phyloP scores from a whole-genome alignment of 345 rosid species.

The Bruguiera gymnorhiza region DNA sequence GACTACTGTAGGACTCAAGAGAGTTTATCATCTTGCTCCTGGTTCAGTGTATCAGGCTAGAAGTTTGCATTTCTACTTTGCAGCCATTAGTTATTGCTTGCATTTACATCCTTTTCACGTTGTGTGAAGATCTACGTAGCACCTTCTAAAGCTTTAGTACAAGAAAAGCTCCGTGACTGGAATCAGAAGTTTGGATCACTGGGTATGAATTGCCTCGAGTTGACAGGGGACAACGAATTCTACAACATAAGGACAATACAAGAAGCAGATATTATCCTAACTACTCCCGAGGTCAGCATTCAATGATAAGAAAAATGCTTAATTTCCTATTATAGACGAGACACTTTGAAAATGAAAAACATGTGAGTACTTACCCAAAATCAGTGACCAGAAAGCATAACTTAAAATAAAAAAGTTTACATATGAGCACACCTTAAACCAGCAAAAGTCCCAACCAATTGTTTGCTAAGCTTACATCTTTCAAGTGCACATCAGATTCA shows the following conservation, averaged over 20 bases:
- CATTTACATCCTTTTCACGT: conserved; percentile 23
- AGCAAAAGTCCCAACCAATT: no score
- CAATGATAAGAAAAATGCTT: neutral
- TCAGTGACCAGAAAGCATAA: neutral
- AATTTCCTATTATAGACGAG: neutral
- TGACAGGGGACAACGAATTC: conserved; percentile 85
- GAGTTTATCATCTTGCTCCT: neutral
- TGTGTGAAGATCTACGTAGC: conserved; percentile 72
- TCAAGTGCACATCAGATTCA: no score
- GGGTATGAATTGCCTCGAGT: conserved; percentile 83
- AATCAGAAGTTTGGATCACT: conserved; percentile 72
- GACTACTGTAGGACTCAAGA: neutral
- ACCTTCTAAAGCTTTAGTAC: conserved; percentile 95
- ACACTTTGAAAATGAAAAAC: neutral
- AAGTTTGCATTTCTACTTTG: neutral
- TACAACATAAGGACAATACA: conserved; percentile 68
- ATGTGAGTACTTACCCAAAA: neutral
- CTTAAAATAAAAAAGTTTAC: no score
- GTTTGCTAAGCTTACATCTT: neutral
- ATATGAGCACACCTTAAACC: neutral
- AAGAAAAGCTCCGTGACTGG: conserved; percentile 94
- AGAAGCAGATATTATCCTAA: conserved; percentile 88
- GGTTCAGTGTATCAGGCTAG: neutral
- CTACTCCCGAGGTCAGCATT: conserved; percentile 86
- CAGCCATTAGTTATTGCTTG: conserved; percentile 1